Percentiles rank a stretch among this genome's conserved stretches.
phyloP scores from a whole-genome alignment of 1,284 basidiomycete species.

The Ustilago esculenta region DNA sequence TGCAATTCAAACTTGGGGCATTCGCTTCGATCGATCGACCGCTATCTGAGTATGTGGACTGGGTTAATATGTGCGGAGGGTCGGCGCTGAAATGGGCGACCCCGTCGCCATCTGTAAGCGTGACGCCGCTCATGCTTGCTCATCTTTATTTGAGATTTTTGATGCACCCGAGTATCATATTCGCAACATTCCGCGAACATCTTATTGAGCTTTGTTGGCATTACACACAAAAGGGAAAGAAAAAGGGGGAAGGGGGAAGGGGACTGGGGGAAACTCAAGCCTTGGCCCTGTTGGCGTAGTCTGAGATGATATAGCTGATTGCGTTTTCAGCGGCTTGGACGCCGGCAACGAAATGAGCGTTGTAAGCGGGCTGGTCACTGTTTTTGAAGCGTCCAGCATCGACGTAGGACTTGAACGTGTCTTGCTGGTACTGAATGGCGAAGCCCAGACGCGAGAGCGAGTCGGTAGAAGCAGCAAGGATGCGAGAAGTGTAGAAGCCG shows the following conservation, averaged over 20 bases:
- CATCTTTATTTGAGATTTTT: no score
- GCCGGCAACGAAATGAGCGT: slow-evolving; percentile 42
- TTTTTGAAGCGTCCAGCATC: slow-evolving; percentile 17
- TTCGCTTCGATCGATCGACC: no score
- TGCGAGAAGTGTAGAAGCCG: slow-evolving; percentile 74
- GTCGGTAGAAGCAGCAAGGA: slow-evolving; percentile 71
- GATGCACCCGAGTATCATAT: no score
- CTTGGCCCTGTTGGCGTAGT: slow-evolving; percentile 18
- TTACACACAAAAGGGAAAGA: neutral
- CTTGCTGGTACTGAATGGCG: slow-evolving; percentile 73
- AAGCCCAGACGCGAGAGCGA: slow-evolving; percentile 76
- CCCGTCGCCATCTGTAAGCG: no score
- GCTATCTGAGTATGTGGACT: no score
- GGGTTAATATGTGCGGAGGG: no score
- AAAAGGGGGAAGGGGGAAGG: slow-evolving; percentile 2
- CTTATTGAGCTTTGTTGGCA: no score
- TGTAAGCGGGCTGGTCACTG: slow-evolving; percentile 24
- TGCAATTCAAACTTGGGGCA: no score
- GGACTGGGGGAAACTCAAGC: neutral
- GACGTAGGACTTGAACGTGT: slow-evolving; percentile 65
- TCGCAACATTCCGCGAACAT: no score
- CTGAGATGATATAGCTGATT: slow-evolving; percentile 35
- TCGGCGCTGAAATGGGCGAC: no score
- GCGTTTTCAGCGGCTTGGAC: slow-evolving; percentile 41
- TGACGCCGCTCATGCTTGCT: no score